phyloP scores from a whole-genome alignment of 2,329 filamentous ascomycete species.

The Clarireedia paspali region DNA sequence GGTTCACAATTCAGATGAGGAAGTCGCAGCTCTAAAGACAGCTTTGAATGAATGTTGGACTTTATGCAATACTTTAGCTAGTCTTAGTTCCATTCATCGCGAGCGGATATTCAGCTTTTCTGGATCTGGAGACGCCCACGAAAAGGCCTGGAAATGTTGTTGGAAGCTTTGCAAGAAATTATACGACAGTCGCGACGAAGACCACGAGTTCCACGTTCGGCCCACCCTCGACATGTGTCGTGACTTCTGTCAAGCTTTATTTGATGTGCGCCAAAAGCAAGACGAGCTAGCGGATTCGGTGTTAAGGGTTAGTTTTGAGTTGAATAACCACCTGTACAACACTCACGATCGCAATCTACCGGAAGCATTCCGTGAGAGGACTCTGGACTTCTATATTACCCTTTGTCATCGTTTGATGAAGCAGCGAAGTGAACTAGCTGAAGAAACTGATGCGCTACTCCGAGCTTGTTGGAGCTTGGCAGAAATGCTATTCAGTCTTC shows the following conservation, averaged over 20 bases:
- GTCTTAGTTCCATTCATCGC: conserved; percentile 75
- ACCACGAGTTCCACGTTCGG: conserved; percentile 58
- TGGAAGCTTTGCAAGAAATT: conserved; percentile 89
- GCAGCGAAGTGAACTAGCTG: conserved; percentile 68
- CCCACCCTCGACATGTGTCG: conserved; percentile 80
- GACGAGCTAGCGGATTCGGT: conserved; percentile 81
- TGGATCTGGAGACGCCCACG: conserved; percentile 67
- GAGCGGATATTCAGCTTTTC: conserved; percentile 71
- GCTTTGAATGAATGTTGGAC: conserved; percentile 89
- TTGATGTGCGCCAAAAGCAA: conserved; percentile 72
- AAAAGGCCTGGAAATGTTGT: conserved; percentile 87
- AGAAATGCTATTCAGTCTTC: conserved; percentile 86
- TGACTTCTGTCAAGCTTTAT: conserved; percentile 86
- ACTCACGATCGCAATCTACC: conserved; percentile 80
- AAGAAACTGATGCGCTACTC: conserved; percentile 77
- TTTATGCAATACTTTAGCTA: conserved; percentile 83
- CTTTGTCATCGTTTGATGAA: conserved; percentile 96
- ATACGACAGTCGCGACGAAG: conserved; percentile 72
- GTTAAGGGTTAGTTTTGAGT: conserved; percentile 83
- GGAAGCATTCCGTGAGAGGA: conserved; percentile 80
- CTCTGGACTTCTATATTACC: conserved; percentile 89
- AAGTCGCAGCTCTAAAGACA: conserved; percentile 61
- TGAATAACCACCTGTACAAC: conserved; percentile 93
- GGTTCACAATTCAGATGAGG: conserved; percentile 43
- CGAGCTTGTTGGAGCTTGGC: conserved; percentile 84